phyloP scores from a whole-genome alignment of 768 basidiomycete species.

The Tubosaeta brunneosetosa region DNA sequence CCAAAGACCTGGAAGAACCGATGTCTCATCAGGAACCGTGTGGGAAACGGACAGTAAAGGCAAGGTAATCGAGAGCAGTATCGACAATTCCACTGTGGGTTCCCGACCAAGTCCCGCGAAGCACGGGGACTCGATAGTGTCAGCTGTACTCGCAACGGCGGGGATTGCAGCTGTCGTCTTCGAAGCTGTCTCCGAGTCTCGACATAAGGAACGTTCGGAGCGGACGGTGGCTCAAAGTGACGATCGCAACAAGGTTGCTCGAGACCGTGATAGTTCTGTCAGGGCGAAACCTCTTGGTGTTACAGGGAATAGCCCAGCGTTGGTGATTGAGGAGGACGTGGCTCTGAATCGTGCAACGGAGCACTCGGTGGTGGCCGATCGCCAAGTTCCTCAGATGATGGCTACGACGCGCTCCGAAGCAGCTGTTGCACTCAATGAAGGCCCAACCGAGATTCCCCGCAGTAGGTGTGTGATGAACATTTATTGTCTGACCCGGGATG shows the following conservation, averaged over 20 bases:
- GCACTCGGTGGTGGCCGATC: not conserved
- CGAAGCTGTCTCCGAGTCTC: conserved; percentile 8
- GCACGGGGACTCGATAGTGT: conserved; percentile 8
- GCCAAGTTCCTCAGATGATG: not conserved
- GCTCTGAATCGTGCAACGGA: not conserved
- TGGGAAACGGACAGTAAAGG: not conserved
- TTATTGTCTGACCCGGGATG: not conserved
- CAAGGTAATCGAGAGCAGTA: not conserved
- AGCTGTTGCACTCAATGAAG: not conserved
- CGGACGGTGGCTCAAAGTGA: not conserved
- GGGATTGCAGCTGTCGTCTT: conserved; percentile 8
- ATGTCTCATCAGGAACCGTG: not conserved
- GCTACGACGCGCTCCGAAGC: no score
- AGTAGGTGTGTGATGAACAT: conserved; percentile 1
- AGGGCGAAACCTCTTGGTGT: not conserved
- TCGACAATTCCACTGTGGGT: not conserved
- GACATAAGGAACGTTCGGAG: conserved; percentile 1
- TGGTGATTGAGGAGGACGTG: not conserved
- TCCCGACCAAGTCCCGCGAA: conserved; percentile 1
- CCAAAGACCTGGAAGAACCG: no score
- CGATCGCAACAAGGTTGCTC: not conserved
- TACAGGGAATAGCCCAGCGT: not conserved
- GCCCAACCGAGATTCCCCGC: not conserved
- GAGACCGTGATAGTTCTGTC: not conserved
- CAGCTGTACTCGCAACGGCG: conserved; percentile 9